Base-by-base conservation (phyloP, 495 filamentous ascomycete species). In the Lasiosphaeria hispida region DNA sequence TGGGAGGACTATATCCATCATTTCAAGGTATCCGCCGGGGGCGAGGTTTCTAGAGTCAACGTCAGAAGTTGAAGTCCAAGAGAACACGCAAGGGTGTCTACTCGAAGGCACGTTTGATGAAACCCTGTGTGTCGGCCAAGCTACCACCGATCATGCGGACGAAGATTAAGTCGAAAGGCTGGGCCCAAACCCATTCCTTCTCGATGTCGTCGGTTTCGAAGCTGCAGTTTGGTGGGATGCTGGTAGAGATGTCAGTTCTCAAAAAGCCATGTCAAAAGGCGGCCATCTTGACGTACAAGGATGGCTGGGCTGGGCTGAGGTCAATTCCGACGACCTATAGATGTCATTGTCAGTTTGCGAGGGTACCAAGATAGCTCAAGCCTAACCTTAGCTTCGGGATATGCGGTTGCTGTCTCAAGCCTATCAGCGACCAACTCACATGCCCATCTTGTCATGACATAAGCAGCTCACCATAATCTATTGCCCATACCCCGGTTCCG, bases 201-300 rank as follows among this genome's bases (percentile, higher is more conserved):
- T 80, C 78, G 11, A 73, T 63, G 53, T 81, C 77, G 59, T 79
- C 76, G 57, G 79, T 68, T 39, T 75, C 50, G 59, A 82, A 80
- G n/a, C 42, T 59, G 45, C 72, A 58, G 58, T 82, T 82, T 37
- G 75, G 74, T 0, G 79, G 76, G 17, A 80, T 59, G 36, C 68
- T 65, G 37, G 10, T 15, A 13, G 45, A 10, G 7, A 38, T 51
- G 10, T 7, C 1, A 38, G 34, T 36, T 19, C 15, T 34, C 18
- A 17, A 40, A 34, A 30, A 30, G 23, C 5, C 23, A 5, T 30
- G 23, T 30, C 5, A 10, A 23, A 36, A 40, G 4, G 49, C 7
- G 34, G 15, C 1, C 14, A 40, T 7, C 8, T n/a, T 9, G 11
- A 53, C 61, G 33, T 55, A 75, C 74, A 69, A 71, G 18, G 43